These are phyloP conservation scores for Gardenia jasminoides DNA, from an alignment of 257 asterid species.

Conservation along the genomic window DNA sequence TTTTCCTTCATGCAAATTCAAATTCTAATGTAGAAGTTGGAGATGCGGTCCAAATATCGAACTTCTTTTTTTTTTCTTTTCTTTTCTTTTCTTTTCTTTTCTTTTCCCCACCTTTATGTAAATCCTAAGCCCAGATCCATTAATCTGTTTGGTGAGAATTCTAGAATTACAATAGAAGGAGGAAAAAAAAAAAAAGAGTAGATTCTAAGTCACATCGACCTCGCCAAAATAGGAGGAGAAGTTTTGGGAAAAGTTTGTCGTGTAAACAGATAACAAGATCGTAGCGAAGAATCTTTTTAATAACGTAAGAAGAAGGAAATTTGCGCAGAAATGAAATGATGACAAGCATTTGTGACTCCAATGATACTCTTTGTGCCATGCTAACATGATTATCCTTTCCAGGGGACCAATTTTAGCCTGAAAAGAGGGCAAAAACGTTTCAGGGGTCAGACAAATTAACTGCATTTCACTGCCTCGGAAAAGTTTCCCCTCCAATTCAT, in stretches of 20 bases:
- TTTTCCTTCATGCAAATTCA: no score
- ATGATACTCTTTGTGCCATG: conserved; percentile 4
- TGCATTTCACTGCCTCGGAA: conserved; percentile 7
- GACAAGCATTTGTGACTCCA: neutral
- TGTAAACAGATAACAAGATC: neutral
- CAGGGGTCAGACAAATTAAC: neutral
- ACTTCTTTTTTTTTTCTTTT: no score
- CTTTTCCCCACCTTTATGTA: no score
- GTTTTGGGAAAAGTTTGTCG: neutral
- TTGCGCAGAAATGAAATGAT: conserved; percentile 4
- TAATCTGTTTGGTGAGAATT: no score
- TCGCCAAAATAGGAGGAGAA: neutral
- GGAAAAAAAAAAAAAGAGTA: no score
- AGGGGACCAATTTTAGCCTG: neutral
- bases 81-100: no score
- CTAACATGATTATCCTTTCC: neutral
- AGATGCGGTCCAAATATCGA: no score
- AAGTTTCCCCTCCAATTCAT: neutral
- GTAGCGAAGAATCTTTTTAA: neutral
- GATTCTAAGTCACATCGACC: neutral
- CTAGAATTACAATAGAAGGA: no score
- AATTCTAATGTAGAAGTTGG: no score
- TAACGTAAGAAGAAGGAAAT: neutral
- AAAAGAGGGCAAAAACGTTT: no score
- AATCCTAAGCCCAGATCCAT: no score